Conservation (phyloP, 106 monocot genomes). For the Allium cepa region DNA sequence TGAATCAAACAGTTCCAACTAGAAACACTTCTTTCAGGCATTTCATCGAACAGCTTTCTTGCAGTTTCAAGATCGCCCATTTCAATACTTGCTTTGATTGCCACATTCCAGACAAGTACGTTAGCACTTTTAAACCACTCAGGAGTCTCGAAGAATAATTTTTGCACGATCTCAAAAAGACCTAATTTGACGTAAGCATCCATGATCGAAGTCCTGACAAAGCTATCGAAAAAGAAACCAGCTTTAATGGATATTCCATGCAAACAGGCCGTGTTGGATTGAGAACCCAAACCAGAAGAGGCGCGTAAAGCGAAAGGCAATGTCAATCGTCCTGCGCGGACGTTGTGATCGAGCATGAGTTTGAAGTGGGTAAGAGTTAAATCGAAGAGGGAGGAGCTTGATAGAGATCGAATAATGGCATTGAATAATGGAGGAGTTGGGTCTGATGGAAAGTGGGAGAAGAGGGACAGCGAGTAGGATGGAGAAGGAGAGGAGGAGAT, state of each 20-base stretch:
- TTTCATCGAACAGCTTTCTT: constrained; percentile 14
- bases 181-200: constrained; percentile 24
- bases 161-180: constrained; percentile 6
- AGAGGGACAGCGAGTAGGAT: constrained; percentile 8
- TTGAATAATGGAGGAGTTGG: constrained; percentile 6
- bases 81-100: constrained; percentile 15
- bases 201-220: constrained; percentile 35
- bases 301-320: constrained; percentile 26
- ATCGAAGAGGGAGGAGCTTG: constrained; percentile 11
- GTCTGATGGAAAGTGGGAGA: constrained; percentile 15
- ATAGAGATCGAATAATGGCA: constrained; percentile 1
- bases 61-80: neutral
- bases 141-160: constrained; percentile 38
- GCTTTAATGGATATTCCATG: constrained; percentile 4
- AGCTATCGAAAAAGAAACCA: constrained; percentile 20
- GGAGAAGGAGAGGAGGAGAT: constrained; percentile 9
- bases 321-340: constrained; percentile 18
- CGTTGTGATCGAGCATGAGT: constrained; percentile 15
- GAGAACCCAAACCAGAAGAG: constrained; percentile 10
- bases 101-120: constrained; percentile 31
- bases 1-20: constrained; percentile 36
- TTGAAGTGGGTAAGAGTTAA: constrained; percentile 13
- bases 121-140: constrained; percentile 13
- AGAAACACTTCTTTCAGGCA: constrained; percentile 18
- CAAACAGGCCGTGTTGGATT: neutral